These are phyloP conservation scores for Phylloporus sp. DNA, from an alignment of 768 basidiomycete species.

Conservation along the genomic window DNA sequence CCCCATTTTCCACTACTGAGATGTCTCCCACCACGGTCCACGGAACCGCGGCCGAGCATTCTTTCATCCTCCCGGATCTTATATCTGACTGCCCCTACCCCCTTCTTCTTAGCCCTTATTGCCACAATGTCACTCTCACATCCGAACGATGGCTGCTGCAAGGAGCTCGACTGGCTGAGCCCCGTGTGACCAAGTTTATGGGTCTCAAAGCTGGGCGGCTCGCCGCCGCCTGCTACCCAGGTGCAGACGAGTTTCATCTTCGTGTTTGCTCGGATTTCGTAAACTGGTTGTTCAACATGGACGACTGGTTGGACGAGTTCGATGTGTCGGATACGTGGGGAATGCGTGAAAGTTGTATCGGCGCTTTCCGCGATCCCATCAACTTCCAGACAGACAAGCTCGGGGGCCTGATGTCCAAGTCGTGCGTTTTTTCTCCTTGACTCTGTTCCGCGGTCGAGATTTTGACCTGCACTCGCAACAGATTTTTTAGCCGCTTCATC, in stretches of 20 bases:
- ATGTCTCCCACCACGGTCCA: slow-evolving; percentile 27
- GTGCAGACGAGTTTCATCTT: slow-evolving; percentile 49
- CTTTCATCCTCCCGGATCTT: slow-evolving; percentile 36
- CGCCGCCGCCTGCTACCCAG: slow-evolving; percentile 60
- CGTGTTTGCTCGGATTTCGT: slow-evolving; percentile 66
- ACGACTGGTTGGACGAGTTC: slow-evolving; percentile 40
- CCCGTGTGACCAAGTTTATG: slow-evolving; percentile 37
- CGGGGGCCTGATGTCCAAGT: slow-evolving; percentile 30
- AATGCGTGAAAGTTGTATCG: slow-evolving; percentile 28
- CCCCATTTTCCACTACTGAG: neutral
- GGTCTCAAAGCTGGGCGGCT: slow-evolving; percentile 64
- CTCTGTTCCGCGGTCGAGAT: neutral
- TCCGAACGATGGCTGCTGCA: slow-evolving; percentile 35
- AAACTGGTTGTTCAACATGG: slow-evolving; percentile 41
- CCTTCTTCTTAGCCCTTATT: slow-evolving; percentile 30
- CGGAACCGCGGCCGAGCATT: slow-evolving; percentile 6
- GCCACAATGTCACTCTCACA: slow-evolving; percentile 32
- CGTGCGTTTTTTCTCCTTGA: slow-evolving; percentile 24
- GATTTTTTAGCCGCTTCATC: slow-evolving; percentile 37
- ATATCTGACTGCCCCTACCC: slow-evolving; percentile 37
- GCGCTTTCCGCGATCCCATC: slow-evolving; percentile 28
- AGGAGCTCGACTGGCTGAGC: slow-evolving; percentile 27
- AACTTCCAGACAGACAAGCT: slow-evolving; percentile 25
- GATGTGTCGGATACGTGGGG: slow-evolving; percentile 29
- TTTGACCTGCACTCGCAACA: slow-evolving; percentile 15